Percentiles rank a stretch among this genome's conserved stretches.
Conservation (phyloP, 306 rosid species). For the Arachis stenosperma region DNA sequence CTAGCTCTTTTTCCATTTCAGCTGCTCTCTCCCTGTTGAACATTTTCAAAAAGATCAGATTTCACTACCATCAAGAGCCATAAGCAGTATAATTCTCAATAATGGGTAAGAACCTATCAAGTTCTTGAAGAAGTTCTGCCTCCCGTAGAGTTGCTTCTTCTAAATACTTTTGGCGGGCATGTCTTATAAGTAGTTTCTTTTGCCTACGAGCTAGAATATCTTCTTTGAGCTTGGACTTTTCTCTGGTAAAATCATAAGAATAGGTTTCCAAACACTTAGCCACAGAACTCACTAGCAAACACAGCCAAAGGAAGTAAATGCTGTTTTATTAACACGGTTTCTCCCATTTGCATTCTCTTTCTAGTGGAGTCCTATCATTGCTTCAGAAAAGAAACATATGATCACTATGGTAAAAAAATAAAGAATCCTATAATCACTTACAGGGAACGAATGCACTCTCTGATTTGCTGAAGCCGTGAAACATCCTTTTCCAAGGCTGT, state of each 20-base stretch:
- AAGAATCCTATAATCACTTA: slow-evolving; percentile 49
- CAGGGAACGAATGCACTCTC: slow-evolving; percentile 70
- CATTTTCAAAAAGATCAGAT: slow-evolving; percentile 36
- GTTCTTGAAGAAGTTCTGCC: slow-evolving; percentile 82
- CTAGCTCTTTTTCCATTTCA: slow-evolving; percentile 85
- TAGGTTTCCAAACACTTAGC: slow-evolving; percentile 31
- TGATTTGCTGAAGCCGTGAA: slow-evolving; percentile 77
- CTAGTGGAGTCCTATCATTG: slow-evolving; percentile 12
- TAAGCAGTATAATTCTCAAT: slow-evolving; percentile 27
- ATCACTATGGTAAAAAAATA: no score
- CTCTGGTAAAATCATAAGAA: slow-evolving; percentile 55
- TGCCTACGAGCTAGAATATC: slow-evolving; percentile 76
- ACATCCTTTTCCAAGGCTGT: slow-evolving; percentile 61
- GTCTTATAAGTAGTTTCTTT: slow-evolving; percentile 68
- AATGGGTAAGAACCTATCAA: slow-evolving; percentile 68
- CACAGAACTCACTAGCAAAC: slow-evolving; percentile 31
- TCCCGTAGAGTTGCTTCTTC: slow-evolving; percentile 79
- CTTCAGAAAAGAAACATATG: background rate
- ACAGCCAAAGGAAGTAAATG: background rate
- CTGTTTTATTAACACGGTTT: background rate
- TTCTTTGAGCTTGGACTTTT: slow-evolving; percentile 69
- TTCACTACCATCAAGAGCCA: slow-evolving; percentile 26
- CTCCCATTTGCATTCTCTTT: slow-evolving; percentile 18
- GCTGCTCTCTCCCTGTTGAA: slow-evolving; percentile 70
- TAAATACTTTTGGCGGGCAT: slow-evolving; percentile 68